Evolutionary conservation across 441 rosid species (phyloP).

Genomic region (Erodium moschatum): DNA sequence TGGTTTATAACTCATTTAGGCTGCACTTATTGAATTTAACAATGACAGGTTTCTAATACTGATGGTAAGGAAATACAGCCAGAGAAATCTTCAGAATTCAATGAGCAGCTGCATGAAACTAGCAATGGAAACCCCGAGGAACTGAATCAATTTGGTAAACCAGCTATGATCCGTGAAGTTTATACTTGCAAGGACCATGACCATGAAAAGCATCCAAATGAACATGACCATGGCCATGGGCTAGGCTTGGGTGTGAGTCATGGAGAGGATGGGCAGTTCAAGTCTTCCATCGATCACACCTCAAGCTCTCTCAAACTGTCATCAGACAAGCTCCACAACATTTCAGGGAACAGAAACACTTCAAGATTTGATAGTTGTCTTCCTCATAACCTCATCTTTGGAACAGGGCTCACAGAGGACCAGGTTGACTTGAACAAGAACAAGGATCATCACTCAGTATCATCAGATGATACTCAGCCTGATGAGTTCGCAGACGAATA

Average conservation of each 20-base stretch:
- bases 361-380: slow-evolving; percentile 13
- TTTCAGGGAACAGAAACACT: too few relatives aligned
- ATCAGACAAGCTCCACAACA: slow-evolving; percentile 9
- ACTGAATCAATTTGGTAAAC: slow-evolving; percentile 2
- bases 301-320: slow-evolving; percentile 11
- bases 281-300: slow-evolving; percentile 4
- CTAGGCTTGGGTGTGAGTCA: too few relatives aligned
- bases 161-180: slow-evolving; percentile 8
- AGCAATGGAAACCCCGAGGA: slow-evolving; percentile 13
- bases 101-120: background rate
- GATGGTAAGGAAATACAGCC: slow-evolving; percentile 4
- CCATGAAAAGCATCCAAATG: slow-evolving; percentile 14
- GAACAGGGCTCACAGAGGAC: background rate
- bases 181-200: slow-evolving; percentile 3
- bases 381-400: slow-evolving; percentile 3
- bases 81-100: background rate
- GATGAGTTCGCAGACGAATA: slow-evolving; percentile 21
- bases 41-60: background rate
- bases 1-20: slow-evolving; percentile 2
- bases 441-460: too few relatives aligned
- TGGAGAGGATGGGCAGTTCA: slow-evolving; percentile 4
- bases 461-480: slow-evolving; percentile 8
- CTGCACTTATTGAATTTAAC: background rate
- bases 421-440: too few relatives aligned
- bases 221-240: background rate